A percentile compares a stretch with the other conserved stretches of the same genome.
Evolutionary conservation across 164 flowering plant genomes (phyloP).

Genomic region (Echeveria elegans): DNA sequence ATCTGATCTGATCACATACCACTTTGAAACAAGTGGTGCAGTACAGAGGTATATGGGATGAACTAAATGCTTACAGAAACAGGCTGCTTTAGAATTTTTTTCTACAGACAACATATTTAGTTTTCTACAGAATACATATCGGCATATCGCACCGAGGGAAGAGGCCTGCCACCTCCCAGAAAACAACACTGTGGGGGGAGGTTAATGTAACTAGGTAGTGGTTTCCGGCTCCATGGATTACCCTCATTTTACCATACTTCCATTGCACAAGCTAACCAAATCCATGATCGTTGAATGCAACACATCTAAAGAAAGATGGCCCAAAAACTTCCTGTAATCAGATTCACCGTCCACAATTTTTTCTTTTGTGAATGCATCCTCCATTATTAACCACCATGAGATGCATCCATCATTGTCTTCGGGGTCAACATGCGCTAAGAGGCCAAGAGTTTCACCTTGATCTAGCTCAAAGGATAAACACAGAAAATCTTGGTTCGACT

Average conservation of each 20-base stretch:
- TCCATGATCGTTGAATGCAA: conserved; percentile 74
- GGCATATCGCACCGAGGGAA: neutral
- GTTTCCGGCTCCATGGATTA: neutral
- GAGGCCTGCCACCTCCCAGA: neutral
- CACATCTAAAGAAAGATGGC: conserved; percentile 60
- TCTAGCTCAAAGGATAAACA: conserved; percentile 77
- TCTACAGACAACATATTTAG: neutral
- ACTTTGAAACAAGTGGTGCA: no score
- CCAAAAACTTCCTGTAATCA: conserved; percentile 57
- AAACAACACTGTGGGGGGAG: neutral
- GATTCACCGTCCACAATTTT: conserved; percentile 34
- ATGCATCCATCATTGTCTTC: conserved; percentile 60
- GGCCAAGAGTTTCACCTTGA: conserved; percentile 61
- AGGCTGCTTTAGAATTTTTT: no score
- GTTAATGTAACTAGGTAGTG: neutral
- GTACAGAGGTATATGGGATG: no score
- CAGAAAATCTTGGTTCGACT: conserved; percentile 64
- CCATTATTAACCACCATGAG: conserved; percentile 90
- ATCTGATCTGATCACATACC: no score
- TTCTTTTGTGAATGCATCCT: conserved; percentile 55
- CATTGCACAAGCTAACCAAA: conserved; percentile 58
- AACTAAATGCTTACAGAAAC: neutral
- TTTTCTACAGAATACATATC: no score
- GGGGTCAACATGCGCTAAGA: conserved; percentile 87
- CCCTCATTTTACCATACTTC: conserved; percentile 13